Percentiles rank a stretch among this genome's conserved stretches.
phyloP scores from a whole-genome alignment of 768 basidiomycete genomes.

The Mycena chlorophos region DNA sequence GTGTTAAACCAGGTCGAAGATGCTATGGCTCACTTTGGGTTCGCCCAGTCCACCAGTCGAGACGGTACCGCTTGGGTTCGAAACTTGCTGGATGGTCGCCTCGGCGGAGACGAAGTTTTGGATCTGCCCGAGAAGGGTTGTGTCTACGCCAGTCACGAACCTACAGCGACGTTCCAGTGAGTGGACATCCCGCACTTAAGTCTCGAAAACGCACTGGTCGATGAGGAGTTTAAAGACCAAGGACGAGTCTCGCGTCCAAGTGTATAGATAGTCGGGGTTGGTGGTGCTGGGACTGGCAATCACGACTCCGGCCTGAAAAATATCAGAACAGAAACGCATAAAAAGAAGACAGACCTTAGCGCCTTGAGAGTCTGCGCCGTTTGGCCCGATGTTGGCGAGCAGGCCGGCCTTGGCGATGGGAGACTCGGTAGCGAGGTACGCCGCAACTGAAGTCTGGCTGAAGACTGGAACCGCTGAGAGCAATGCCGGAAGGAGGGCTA shows the following conservation, averaged over 20 bases:
- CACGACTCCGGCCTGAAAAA: conserved; percentile 39
- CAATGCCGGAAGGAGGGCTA: no score
- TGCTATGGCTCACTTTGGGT: conserved; percentile 34
- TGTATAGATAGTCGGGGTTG: conserved; percentile 59
- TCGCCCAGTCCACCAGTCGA: conserved; percentile 69
- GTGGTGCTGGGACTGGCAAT: conserved; percentile 48
- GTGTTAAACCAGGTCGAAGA: background rate
- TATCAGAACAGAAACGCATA: background rate
- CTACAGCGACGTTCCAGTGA: conserved; percentile 18
- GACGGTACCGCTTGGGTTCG: conserved; percentile 66
- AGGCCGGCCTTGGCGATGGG: conserved; percentile 42
- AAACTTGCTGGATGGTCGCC: conserved; percentile 54
- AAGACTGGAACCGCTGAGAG: background rate
- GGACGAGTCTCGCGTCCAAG: conserved; percentile 71
- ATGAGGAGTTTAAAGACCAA: conserved; percentile 56
- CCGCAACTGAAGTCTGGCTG: background rate
- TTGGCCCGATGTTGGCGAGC: conserved; percentile 60
- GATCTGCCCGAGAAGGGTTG: conserved; percentile 47
- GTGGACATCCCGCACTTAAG: background rate
- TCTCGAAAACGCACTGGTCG: conserved; percentile 40
- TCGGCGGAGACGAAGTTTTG: conserved; percentile 57
- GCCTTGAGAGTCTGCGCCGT: conserved; percentile 46
- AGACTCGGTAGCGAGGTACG: conserved; percentile 29
- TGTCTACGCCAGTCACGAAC: conserved; percentile 50
- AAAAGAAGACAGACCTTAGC: conserved; percentile 31